Evolutionary conservation across 306 rosid genomes (phyloP).

Genomic region (Prosopis cineraria): DNA sequence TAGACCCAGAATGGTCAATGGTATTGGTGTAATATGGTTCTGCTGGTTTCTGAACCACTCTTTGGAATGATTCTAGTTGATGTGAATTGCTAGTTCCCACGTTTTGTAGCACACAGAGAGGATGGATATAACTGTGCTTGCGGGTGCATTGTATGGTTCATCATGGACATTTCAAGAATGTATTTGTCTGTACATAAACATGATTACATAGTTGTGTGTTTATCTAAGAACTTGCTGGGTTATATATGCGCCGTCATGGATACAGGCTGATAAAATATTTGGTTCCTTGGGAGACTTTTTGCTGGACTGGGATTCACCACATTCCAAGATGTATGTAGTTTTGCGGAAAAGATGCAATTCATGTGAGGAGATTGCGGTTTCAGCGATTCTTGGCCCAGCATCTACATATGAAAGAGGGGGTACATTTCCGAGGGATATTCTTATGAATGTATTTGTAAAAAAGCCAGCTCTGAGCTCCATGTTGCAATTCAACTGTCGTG

Average conservation of each 20-base stretch:
- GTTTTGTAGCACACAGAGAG: neutral
- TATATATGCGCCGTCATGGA: constrained; percentile 20
- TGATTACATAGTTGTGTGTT: neutral
- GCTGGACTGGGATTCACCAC: constrained; percentile 60
- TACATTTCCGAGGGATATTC: constrained; percentile 52
- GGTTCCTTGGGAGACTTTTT: constrained; percentile 58
- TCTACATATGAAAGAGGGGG: constrained; percentile 32
- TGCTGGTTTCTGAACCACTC: neutral
- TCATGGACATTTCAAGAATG: neutral
- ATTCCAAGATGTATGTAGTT: constrained; percentile 67
- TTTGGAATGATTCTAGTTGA: neutral
- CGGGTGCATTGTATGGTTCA: neutral
- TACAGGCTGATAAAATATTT: constrained; percentile 41
- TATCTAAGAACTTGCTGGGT: neutral
- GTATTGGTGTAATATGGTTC: neutral
- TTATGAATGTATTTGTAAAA: constrained; percentile 75
- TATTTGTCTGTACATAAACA: neutral
- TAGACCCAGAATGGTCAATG: neutral
- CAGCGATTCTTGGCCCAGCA: constrained; percentile 60
- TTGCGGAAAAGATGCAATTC: constrained; percentile 57
- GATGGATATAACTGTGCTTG: neutral
- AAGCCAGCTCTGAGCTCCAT: constrained; percentile 65
- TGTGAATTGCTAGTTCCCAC: neutral
- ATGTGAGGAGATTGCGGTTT: constrained; percentile 76
- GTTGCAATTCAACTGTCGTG: constrained; percentile 72